A percentile compares a stretch with the other conserved stretches of the same genome.
Conservation (phyloP, 2,329 filamentous ascomycete species). For the Neodidymelliopsis sp. region DNA sequence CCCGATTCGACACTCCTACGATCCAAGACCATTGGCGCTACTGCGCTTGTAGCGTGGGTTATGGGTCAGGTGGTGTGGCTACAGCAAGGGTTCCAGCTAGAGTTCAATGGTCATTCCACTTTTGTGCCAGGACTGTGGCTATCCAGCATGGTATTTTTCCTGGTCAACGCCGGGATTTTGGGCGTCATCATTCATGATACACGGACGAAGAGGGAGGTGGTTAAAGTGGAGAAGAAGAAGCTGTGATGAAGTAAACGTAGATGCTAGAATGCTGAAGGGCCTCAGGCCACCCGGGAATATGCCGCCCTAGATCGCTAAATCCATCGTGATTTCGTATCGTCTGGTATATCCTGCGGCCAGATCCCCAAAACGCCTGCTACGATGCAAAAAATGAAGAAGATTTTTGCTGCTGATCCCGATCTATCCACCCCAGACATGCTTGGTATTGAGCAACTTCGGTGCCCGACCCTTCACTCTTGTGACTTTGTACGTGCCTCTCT, state of each 20-base stretch:
- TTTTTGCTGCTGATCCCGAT: neutral
- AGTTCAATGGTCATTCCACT: slow-evolving; percentile 74
- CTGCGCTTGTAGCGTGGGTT: slow-evolving; percentile 76
- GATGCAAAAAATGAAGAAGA: neutral
- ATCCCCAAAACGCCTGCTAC: slow-evolving; percentile 3
- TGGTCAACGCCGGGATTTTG: slow-evolving; percentile 86
- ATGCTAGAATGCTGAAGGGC: no score
- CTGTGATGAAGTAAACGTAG: neutral
- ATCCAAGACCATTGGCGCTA: slow-evolving; percentile 66
- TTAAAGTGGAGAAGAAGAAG: slow-evolving; percentile 8
- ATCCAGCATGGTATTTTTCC: slow-evolving; percentile 79
- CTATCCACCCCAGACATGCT: slow-evolving; percentile 18
- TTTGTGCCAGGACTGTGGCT: slow-evolving; percentile 87
- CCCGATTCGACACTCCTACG: slow-evolving; percentile 76
- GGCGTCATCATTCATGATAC: slow-evolving; percentile 77
- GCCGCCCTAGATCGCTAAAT: no score
- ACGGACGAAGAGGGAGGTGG: slow-evolving; percentile 15
- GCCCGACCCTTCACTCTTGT: slow-evolving; percentile 23
- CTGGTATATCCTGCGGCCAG: slow-evolving; percentile 9
- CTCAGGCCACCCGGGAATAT: no score
- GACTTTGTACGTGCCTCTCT: slow-evolving; percentile 27
- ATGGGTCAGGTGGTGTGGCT: slow-evolving; percentile 67
- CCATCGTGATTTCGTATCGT: neutral
- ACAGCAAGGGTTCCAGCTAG: slow-evolving; percentile 59
- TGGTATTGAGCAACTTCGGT: slow-evolving; percentile 22